phyloP scores from a whole-genome alignment of 1,139 yeast genomes.

The Saccharomycopsis hybrid region DNA sequence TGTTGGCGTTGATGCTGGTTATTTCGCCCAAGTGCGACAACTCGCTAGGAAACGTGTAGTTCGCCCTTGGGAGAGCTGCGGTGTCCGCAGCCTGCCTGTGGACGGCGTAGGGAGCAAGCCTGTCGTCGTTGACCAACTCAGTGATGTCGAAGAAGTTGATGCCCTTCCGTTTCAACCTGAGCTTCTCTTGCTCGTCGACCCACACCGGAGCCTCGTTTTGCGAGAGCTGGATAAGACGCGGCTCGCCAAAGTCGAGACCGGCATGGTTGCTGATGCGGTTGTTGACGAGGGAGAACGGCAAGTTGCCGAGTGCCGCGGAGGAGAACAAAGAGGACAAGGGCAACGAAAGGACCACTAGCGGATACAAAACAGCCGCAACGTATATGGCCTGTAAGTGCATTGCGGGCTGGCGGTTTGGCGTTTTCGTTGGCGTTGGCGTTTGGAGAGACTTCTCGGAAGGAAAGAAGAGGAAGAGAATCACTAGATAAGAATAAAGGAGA shows the following conservation, averaged over 20 bases:
- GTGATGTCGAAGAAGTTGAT: constrained; percentile 69
- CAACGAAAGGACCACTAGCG: not conserved
- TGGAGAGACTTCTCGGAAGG: too few species aligned
- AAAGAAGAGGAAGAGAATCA: too few species aligned
- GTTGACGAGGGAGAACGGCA: constrained; percentile 8
- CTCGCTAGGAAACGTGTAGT: constrained; percentile 50
- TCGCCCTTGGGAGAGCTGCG: constrained; percentile 25
- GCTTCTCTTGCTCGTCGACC: constrained; percentile 52
- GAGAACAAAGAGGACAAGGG: not conserved
- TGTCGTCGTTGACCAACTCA: constrained; percentile 20
- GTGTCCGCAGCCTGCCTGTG: too few species aligned
- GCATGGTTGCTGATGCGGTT: constrained; percentile 6
- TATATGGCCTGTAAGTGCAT: not conserved
- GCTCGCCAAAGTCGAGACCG: constrained; percentile 7
- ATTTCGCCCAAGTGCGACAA: constrained; percentile 38
- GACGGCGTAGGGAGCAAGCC: constrained; percentile 20
- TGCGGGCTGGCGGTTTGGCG: too few species aligned
- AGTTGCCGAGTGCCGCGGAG: too few species aligned
- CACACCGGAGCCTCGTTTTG: constrained; percentile 10
- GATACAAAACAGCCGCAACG: not conserved
- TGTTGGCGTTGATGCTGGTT: constrained; percentile 30
- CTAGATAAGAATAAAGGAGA: too few species aligned
- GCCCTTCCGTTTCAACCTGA: constrained; percentile 46
- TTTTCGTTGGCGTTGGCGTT: too few species aligned
- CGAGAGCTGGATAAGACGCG: constrained; percentile 10